Evolutionary conservation across 768 basidiomycete species (phyloP), one percentile per base, ranked within the genome.

Genomic region (Rhodotorula kratochvilovae): DNA sequence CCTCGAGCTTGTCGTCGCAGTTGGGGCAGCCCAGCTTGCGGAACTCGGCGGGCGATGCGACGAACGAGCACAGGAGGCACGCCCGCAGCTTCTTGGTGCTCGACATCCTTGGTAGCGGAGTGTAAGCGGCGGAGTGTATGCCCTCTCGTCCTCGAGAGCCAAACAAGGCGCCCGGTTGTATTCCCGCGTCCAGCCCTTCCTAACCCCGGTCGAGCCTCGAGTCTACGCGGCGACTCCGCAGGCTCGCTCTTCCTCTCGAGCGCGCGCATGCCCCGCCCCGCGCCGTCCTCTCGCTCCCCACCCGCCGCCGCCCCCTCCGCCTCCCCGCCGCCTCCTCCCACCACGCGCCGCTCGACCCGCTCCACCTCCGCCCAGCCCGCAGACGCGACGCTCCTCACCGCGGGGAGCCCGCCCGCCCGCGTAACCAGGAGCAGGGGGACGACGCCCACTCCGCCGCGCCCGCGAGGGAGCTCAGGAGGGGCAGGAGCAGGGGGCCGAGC

Each of bases 1-100:
- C 95, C 84, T 93, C 89, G 80, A 98, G 85, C 75, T 94, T 84
- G 79, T 95, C 91, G 76, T 98, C 95, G 79, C 96, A 99, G 80
- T 99, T 99, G 55, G 95, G 95, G 80, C 96, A 99, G 11, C 96
- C 96, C 31, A 83, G 82, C 76, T 86, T 87, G 54, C 88, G 83
- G 80, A 97, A 99, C 75, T 97, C 95, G 51, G 83, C 82, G 0
- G 91, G 87, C 0, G 87, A 83, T 77, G 92, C 92, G 29, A 98
- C 86, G 71, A 96, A 86, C 0, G 93, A 96, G 81, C 96, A 99
- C 51, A 97, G 85, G 3, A 97, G 84, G 79, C 95, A 99, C 29
- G 95, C 94, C 65, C 95, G 86, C 16, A 94, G 86, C 67, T 87
- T 85, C 78, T 88, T 90, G 11, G 62, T 48, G 27, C 48, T 61